Evolutionary conservation across 257 asterid species (phyloP), one percentile per base, ranked within the genome.

Genomic region (Solanum neorickii): DNA sequence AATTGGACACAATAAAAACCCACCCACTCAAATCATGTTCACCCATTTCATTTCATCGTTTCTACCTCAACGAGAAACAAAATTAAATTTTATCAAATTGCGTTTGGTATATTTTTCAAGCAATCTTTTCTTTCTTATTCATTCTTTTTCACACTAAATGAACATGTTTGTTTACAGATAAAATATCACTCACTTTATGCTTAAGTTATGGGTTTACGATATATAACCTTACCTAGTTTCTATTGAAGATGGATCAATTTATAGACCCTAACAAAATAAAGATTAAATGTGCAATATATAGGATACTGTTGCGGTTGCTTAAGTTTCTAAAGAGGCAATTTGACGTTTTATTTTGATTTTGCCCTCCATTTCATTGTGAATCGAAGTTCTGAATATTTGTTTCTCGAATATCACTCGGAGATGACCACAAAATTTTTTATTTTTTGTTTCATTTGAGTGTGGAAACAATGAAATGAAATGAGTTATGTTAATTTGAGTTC

Each of bases 281-380:
- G 31, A 29, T 37, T 18, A 12, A 74, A 74, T 74, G 31, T 39
- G 33, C 18, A 74, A 74, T 13, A 12, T 10, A 21, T 25, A 37
- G 49, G 16, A 80, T n/a, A 37, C 83, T 14, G 88, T 86, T 16
- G 91, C 60, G 4, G 87, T 88, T 47, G 87, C 86, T 56, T 83
- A 70, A 74, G 42, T 84, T 42, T 66, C 46, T n/a, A 27, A 25
- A 16, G 8, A 7, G 37, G 33, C 49, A 70, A 23, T 65, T 84
- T 65, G 33, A 20, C 66, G 65, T 16, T 39, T 68, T 59, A 12
- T 76, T 76, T 76, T n/a, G 7, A 76, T 42, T 42, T 41, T 42
- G 23, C 59, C 56, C 42, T 76, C 9, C 23, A 12, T 76, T 42
- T 7, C 27, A 23, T 35, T 44, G 39, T 42, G 62, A 77, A 76